Evolutionary conservation across 2,329 filamentous ascomycete genomes (phyloP).

Genomic region (Colletotrichum viniferum): DNA sequence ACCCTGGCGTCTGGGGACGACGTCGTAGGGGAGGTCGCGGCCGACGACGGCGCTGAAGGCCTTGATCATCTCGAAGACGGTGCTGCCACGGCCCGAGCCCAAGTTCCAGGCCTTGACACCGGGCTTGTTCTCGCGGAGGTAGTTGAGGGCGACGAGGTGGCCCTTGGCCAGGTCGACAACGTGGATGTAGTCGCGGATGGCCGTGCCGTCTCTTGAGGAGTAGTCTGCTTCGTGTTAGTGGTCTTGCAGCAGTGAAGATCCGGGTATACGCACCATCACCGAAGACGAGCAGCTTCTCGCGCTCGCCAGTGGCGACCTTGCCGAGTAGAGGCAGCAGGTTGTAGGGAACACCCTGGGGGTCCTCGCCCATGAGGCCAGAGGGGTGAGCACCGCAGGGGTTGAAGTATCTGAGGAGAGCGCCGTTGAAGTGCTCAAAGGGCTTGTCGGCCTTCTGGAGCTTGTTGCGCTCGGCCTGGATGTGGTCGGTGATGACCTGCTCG

Average conservation of each 20-base stretch:
- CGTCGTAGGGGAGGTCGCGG: slow-evolving; percentile 83
- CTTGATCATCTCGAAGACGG: slow-evolving; percentile 96
- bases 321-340: slow-evolving; percentile 94
- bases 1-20: slow-evolving; percentile 80
- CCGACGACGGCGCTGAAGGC: slow-evolving; percentile 90
- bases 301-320: slow-evolving; percentile 93
- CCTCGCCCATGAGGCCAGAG: slow-evolving; percentile 96
- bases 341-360: slow-evolving; percentile 93
- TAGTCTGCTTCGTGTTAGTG: slow-evolving; percentile 69
- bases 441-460: slow-evolving; percentile 82
- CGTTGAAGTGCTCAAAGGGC: slow-evolving; percentile 85
- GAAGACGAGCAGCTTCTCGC: slow-evolving; percentile 93
- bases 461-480: slow-evolving; percentile 84
- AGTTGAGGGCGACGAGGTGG: slow-evolving; percentile 87
- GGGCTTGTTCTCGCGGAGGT: slow-evolving; percentile 82
- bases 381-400: slow-evolving; percentile 96
- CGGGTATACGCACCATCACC: slow-evolving; percentile 72
- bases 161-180: slow-evolving; percentile 87
- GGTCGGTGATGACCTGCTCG: slow-evolving; percentile 90
- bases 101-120: slow-evolving; percentile 97
- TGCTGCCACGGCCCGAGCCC: slow-evolving; percentile 91
- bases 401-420: slow-evolving; percentile 92
- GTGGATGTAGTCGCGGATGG: slow-evolving; percentile 98
- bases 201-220: slow-evolving; percentile 85
- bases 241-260: no score